These are phyloP conservation scores for Aechmea fasciata DNA, from an alignment of 176 grass and related monocot species.

Conservation along the genomic window DNA sequence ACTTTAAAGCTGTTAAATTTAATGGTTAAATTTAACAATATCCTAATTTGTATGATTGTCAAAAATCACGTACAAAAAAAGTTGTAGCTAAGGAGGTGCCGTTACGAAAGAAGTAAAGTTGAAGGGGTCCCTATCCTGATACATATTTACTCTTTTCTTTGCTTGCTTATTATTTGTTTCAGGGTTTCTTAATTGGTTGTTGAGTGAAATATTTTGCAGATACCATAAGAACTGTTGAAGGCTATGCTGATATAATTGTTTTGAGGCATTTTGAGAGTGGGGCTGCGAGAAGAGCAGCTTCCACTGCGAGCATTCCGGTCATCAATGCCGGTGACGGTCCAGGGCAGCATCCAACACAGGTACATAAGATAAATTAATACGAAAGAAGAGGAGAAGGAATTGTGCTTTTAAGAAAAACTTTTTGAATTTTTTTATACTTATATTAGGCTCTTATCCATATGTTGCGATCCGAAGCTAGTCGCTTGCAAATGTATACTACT, in stretches of 20 bases:
- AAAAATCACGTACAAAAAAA: neutral
- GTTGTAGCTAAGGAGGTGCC: too few species aligned
- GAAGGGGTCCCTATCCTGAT: neutral
- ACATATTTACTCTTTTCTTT: neutral
- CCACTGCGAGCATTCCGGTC: slow-evolving; percentile 54
- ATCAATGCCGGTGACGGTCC: slow-evolving; percentile 90
- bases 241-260: slow-evolving; percentile 81
- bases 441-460: neutral
- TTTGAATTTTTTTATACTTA: neutral
- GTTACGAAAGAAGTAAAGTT: neutral
- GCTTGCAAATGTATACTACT: too few species aligned
- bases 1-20: neutral
- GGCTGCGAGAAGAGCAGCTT: slow-evolving; percentile 60
- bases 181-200: neutral
- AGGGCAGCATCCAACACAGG: slow-evolving; percentile 83
- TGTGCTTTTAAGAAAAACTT: neutral
- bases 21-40: neutral
- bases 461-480: too few species aligned
- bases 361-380: neutral
- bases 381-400: neutral
- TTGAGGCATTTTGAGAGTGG: slow-evolving; percentile 90
- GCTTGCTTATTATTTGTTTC: slow-evolving; percentile 6
- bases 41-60: neutral
- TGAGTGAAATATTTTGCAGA: slow-evolving; percentile 32
- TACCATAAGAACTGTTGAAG: slow-evolving; percentile 84